A percentile compares a stretch with the other conserved stretches of the same genome.
These are phyloP conservation scores for Magnusiomyces tetraspermus DNA, from an alignment of 1,139 yeast species.

Conservation along the genomic window DNA sequence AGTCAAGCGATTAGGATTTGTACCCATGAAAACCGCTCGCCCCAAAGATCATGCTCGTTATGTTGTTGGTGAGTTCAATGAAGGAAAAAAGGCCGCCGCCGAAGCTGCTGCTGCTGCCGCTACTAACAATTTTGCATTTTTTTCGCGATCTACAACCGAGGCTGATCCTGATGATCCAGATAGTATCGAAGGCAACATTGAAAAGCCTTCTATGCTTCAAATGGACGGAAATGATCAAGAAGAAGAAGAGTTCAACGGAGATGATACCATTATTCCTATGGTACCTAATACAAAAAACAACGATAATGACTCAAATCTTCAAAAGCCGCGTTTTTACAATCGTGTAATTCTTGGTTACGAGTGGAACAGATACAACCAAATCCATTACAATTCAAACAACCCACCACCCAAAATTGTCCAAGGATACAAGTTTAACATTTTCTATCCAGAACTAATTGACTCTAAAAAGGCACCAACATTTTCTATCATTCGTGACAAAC, in stretches of 20 bases:
- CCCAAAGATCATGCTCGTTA: constrained; percentile 7
- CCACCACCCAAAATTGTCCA: constrained; percentile 35
- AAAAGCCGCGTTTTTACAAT: constrained; percentile 29
- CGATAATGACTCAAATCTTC: constrained; percentile 18
- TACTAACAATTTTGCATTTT: background rate
- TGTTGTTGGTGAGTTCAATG: constrained; percentile 5
- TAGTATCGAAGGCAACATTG: background rate
- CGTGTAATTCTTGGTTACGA: constrained; percentile 32
- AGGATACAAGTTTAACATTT: constrained; percentile 34
- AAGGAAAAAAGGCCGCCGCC: background rate
- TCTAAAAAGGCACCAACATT: constrained; percentile 29
- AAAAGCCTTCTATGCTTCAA: background rate
- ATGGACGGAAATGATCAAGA: background rate
- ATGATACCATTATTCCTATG: constrained; percentile 10
- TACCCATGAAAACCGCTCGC: constrained; percentile 9
- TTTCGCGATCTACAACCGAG: background rate
- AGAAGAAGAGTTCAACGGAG: constrained; percentile 8
- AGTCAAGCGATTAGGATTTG: constrained; percentile 7
- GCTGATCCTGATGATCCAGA: background rate
- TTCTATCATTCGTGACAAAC: constrained; percentile 23
- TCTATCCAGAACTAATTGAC: constrained; percentile 29
- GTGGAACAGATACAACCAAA: constrained; percentile 33
- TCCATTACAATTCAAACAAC: constrained; percentile 30
- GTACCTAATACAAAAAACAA: constrained; percentile 6
- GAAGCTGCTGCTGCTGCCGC: too few relatives aligned